Base-by-base conservation (phyloP, 1,284 basidiomycete genomes). In the Ustilago tritici region DNA sequence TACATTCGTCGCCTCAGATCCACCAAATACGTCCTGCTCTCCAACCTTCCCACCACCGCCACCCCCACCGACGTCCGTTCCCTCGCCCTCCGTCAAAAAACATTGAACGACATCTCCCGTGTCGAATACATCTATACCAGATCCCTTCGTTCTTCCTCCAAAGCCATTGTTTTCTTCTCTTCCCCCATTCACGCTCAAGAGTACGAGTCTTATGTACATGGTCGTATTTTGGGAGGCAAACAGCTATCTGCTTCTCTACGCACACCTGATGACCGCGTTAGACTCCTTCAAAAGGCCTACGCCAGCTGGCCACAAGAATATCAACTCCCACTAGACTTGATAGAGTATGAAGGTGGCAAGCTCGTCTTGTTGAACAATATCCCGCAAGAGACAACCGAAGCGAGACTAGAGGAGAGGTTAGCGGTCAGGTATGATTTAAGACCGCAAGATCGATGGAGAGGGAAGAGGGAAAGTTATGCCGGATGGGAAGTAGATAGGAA, bases 361-460 rank as follows among this genome's bases (percentile, higher is more conserved):
- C 56, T 78, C 3, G 81, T 81, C 8, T 50, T 82, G 7, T 63
- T 82, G 19, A 65, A 65, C 38, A 71, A 74, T 56, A 67, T 82
- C 1, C 81, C 81, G 1, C 59, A 67, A 15, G 66, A 71, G 15
- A 82, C 81, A 9, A 74, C 60, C 10, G 74, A 78, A 36, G 79
- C 71, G 1, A 70, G 80, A 31, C 53, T 82, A 7, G 75, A 73
- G 35, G 76, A 74, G 38, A 72, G 80, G 53, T 62, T 82, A 35
- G 69, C 65, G 19, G 40, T 28, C 6, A 61, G 65, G 23, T 82
- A 82, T 56, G 72, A 72, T 34, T 61, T 82, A 10, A 49, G 50
- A 6, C 69, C 57, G n/a, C 49, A 75, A 58, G 63, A 69, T 52
- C 43, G 73, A 19, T 76, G 73, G 73, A 52, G 72, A 28, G 76